Evolutionary conservation across 176 grass and related monocot species (phyloP).

Genomic region (Eleusine coracana): DNA sequence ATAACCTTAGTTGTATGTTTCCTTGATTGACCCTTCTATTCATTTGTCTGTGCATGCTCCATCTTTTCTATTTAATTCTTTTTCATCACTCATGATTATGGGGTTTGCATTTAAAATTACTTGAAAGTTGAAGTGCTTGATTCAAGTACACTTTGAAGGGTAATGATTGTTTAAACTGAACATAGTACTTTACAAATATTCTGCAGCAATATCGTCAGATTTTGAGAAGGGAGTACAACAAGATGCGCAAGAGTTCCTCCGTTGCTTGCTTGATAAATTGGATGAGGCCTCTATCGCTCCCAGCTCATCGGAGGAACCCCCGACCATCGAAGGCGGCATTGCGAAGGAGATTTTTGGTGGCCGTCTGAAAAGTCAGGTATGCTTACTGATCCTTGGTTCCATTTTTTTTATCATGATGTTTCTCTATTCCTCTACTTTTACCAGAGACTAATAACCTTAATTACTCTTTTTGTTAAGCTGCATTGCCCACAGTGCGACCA

Average conservation of each 20-base stretch:
- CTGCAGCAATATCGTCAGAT: conserved; percentile 42
- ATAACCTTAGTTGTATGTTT: conserved; percentile 20
- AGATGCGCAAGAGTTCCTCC: conserved; percentile 61
- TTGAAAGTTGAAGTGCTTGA: background rate
- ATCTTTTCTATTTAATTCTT: background rate
- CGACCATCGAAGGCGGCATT: conserved; percentile 32
- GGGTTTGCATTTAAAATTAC: background rate
- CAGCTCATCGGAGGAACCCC: conserved; percentile 7
- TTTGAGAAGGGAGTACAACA: conserved; percentile 42
- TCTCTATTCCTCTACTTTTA: background rate
- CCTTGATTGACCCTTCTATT: background rate
- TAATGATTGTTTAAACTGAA: conserved; percentile 13
- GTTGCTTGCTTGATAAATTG: conserved; percentile 54
- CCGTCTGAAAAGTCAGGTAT: conserved; percentile 59
- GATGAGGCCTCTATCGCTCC: conserved; percentile 18
- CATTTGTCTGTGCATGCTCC: background rate
- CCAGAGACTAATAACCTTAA: background rate
- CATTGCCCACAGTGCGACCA: conserved; percentile 50
- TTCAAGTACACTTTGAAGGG: background rate
- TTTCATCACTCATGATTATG: background rate
- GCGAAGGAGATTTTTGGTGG: conserved; percentile 55
- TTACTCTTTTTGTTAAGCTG: conserved; percentile 44
- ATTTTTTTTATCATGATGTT: background rate
- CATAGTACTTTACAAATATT: conserved; percentile 18
- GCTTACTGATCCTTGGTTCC: background rate